Evolutionary conservation across 2,329 filamentous ascomycete species (phyloP), one percentile per base, ranked within the genome.

Genomic region (Arthrobotrys pseudoclavata): DNA sequence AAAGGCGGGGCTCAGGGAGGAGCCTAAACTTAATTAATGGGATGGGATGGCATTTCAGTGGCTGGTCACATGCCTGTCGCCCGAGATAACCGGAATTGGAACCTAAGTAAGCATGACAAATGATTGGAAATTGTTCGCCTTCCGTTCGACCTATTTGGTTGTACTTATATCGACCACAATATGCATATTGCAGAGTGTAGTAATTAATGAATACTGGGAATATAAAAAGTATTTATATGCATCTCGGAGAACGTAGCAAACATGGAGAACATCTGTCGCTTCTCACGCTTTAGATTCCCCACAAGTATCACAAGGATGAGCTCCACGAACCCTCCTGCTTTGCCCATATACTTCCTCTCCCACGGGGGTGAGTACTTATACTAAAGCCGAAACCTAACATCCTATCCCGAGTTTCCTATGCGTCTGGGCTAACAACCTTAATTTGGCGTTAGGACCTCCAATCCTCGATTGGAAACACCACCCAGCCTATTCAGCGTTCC

Each of bases 391-490:
- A 42, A 3, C 31, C 31, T 10, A 34, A 34, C 12, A 34, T 34
- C 31, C 31, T 9, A 9, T 9, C 31, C 31, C 31, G 12, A 34
- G 7, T 9, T 34, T 29, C 7, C 29, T 29, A 29, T 29, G 29
- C n/a, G n/a, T n/a, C n/a, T n/a, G 7, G 7, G n/a, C 15, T 29
- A n/a, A 31, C 50, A 29, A 18, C 15, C 1, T 13, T 40, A 20
- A 62, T 61, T n/a, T 22, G 26, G 18, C 1, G 3, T 4, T 6
- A 76, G 72, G 72, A 4, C 72, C 72, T 3, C 72, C 72, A 34
- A 76, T 92, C 40, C 91, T 92, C 86, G 91, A 90, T 81, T 86
- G 92, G n/a, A 88, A 85, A 3, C 82, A 88, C 0, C 91, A 94
- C 81, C 89, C 90, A 0, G 91, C 89, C 9, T 92, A 91, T 81